These are phyloP conservation scores for Fomitopsis pinicola DNA, from an alignment of 1,284 basidiomycete genomes.

Conservation along the genomic window DNA sequence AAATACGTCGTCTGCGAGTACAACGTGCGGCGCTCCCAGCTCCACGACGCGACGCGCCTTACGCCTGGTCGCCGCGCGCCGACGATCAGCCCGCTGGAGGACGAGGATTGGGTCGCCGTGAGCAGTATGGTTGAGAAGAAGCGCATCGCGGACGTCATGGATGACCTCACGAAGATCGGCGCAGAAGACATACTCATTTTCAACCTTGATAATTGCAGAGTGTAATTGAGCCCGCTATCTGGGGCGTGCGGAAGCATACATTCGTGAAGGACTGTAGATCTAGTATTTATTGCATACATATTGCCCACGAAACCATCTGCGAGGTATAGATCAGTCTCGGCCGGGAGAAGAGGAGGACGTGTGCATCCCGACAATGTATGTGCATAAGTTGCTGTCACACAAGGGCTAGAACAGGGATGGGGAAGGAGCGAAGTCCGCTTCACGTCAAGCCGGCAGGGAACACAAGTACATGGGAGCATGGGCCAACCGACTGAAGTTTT, in stretches of 20 bases:
- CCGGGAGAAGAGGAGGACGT: too few species aligned
- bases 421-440: too few species aligned
- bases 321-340: too few species aligned
- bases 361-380: too few species aligned
- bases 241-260: not conserved
- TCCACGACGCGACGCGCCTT: conserved; percentile 64
- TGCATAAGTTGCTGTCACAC: too few species aligned
- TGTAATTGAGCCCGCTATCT: conserved; percentile 35
- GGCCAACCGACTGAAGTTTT: too few species aligned
- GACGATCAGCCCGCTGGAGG: conserved; percentile 86
- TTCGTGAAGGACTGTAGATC: not conserved
- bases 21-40: conserved; percentile 71
- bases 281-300: conserved; percentile 1
- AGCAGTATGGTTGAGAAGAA: conserved; percentile 91
- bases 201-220: conserved; percentile 91
- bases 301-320: not conserved
- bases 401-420: too few species aligned
- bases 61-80: conserved; percentile 91
- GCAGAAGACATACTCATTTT: conserved; percentile 91
- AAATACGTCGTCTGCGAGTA: conserved; percentile 92
- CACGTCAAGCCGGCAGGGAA: too few species aligned
- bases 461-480: too few species aligned
- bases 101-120: conserved; percentile 87
- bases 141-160: conserved; percentile 86
- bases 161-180: conserved; percentile 76